A percentile compares a stretch with the other conserved stretches of the same genome.
Conservation (phyloP, 2,329 filamentous ascomycete species). For the Lecanicillium sp. region DNA sequence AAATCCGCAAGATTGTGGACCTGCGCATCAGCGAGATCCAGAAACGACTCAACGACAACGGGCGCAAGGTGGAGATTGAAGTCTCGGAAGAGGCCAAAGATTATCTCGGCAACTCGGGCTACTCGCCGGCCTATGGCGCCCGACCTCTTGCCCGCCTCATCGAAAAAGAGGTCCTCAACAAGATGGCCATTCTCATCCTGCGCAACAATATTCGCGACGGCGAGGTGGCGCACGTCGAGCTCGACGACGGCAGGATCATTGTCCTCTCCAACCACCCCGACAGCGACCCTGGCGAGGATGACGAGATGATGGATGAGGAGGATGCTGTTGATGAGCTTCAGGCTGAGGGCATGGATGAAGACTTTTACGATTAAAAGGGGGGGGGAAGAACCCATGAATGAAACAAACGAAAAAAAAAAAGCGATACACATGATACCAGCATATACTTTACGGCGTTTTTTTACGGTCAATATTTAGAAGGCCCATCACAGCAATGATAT, state of each 20-base stretch:
- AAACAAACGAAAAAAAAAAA: constrained; percentile 3
- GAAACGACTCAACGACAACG: constrained; percentile 78
- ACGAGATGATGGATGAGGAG: constrained; percentile 65
- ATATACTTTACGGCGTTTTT: no score
- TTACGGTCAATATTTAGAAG: no score
- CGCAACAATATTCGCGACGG: constrained; percentile 79
- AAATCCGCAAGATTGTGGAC: constrained; percentile 95
- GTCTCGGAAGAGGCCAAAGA: constrained; percentile 82
- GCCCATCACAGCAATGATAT: no score
- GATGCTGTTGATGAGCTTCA: constrained; percentile 64
- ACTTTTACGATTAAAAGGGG: constrained; percentile 39
- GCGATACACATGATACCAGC: neutral
- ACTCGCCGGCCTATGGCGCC: constrained; percentile 92
- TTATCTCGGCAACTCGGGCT: constrained; percentile 84
- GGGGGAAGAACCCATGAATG: neutral
- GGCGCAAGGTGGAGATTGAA: constrained; percentile 77
- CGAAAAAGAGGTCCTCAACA: constrained; percentile 95
- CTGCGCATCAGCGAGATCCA: constrained; percentile 83
- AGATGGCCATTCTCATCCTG: constrained; percentile 83
- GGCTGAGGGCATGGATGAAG: constrained; percentile 53
- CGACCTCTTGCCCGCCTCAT: constrained; percentile 83
- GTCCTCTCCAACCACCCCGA: constrained; percentile 76
- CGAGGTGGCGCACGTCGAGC: constrained; percentile 70
- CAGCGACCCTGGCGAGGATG: constrained; percentile 54
- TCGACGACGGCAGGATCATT: constrained; percentile 70